phyloP scores from a whole-genome alignment of 2,329 filamentous ascomycete species.

The Penicillium verrucosum region DNA sequence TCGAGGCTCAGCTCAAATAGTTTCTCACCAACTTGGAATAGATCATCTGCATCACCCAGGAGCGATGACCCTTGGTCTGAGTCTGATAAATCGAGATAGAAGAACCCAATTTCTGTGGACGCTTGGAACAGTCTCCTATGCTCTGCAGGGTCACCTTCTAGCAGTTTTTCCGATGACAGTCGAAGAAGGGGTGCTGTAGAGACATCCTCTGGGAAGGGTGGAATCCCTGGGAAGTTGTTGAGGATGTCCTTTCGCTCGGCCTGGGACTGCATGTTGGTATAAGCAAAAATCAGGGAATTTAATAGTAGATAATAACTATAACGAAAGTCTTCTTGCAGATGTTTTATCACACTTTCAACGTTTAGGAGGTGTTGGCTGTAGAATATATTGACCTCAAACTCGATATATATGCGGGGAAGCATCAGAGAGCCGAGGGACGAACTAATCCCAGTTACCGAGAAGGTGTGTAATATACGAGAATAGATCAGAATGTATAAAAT shows the following conservation, averaged over 20 bases:
- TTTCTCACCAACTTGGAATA: constrained; percentile 47
- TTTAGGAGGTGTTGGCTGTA: no score
- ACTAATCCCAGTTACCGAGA: not conserved
- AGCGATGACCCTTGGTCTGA: constrained; percentile 39
- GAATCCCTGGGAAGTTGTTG: constrained; percentile 27
- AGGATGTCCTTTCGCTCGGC: not conserved
- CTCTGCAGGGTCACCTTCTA: constrained; percentile 36
- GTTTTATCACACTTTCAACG: not conserved
- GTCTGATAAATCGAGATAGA: constrained; percentile 52
- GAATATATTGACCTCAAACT: not conserved
- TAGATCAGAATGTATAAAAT: not conserved
- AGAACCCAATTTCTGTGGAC: constrained; percentile 54
- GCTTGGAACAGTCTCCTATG: constrained; percentile 36
- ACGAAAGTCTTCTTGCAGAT: no score
- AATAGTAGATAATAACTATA: not conserved
- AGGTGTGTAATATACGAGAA: not conserved
- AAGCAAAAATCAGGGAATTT: rapidly evolving
- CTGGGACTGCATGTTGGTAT: constrained; percentile 4
- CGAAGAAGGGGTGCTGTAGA: constrained; percentile 45
- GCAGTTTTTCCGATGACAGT: constrained; percentile 40
- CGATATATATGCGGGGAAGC: constrained; percentile 22
- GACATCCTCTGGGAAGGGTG: constrained; percentile 44
- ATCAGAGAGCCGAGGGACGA: constrained; percentile 12
- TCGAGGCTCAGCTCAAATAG: constrained; percentile 50
- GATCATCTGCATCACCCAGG: constrained; percentile 42